phyloP scores from a whole-genome alignment of 495 filamentous ascomycete genomes.

The Lepidopterella palustris region DNA sequence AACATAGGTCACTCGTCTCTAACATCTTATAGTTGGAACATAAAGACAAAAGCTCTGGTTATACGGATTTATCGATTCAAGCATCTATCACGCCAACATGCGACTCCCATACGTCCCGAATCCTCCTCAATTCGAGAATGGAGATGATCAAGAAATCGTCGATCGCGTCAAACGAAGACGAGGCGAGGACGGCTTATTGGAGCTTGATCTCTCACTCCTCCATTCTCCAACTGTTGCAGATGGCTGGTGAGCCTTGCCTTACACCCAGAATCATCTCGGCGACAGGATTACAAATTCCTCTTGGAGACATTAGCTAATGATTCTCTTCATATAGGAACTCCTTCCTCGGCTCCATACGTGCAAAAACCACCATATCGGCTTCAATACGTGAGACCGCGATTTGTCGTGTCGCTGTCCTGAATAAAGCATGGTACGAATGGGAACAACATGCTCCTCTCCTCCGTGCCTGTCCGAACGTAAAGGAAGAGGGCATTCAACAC shows the following conservation, averaged over 20 bases:
- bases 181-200: constrained; percentile 28
- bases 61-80: too few relatives aligned
- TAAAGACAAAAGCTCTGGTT: neutral
- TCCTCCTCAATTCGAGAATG: constrained; percentile 20
- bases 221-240: constrained; percentile 36
- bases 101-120: constrained; percentile 35
- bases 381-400: constrained; percentile 33
- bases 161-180: constrained; percentile 32
- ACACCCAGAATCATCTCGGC: neutral
- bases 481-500: constrained; percentile 40
- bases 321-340: constrained; percentile 24
- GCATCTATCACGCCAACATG: too few relatives aligned
- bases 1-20: too few relatives aligned
- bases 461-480: constrained; percentile 40
- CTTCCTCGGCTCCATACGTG: constrained; percentile 35
- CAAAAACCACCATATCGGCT: constrained; percentile 25
- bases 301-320: neutral
- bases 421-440: constrained; percentile 36
- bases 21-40: too few relatives aligned
- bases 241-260: constrained; percentile 27
- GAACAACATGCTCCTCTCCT: constrained; percentile 30
- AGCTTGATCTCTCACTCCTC: constrained; percentile 36
- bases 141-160: constrained; percentile 26
- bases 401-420: constrained; percentile 36
- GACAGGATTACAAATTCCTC: neutral